Conservation (phyloP, 345 rosid species). For the Euphorbia peplus region DNA sequence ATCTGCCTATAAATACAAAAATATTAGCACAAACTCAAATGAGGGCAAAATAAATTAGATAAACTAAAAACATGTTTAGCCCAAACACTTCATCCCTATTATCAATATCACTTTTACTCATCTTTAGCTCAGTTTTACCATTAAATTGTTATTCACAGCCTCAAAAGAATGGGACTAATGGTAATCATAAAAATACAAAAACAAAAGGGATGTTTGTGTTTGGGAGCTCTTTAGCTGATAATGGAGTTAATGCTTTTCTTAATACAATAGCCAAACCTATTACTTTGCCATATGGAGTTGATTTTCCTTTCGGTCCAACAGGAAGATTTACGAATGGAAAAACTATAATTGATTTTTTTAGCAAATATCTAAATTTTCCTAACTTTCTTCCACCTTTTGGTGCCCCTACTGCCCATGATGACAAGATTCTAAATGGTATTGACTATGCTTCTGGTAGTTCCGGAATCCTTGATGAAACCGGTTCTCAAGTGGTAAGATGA, state of each 20-base stretch:
- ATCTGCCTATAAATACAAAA: no score
- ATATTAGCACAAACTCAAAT: no score
- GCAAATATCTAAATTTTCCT: conserved; percentile 39
- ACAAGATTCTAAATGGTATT: conserved; percentile 40
- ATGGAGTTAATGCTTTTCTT: conserved; percentile 62
- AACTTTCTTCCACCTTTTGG: conserved; percentile 39
- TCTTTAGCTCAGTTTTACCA: neutral
- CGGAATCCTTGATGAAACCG: conserved; percentile 55
- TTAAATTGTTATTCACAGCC: neutral
- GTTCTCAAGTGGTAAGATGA: no score
- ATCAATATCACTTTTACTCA: no score
- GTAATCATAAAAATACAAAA: no score
- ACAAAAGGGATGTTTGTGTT: conserved; percentile 59
- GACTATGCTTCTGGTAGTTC: conserved; percentile 61
- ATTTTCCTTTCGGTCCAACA: conserved; percentile 50
- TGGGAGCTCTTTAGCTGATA: conserved; percentile 63
- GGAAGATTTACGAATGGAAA: conserved; percentile 64
- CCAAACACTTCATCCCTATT: no score
- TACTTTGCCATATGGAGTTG: conserved; percentile 58
- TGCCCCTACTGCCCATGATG: conserved; percentile 42
- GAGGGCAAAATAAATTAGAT: no score
- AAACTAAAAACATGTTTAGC: no score
- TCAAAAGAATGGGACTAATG: no score
- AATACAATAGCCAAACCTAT: conserved; percentile 34
- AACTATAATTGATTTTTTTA: conserved; percentile 51